These are phyloP conservation scores for Lactifluus volemus DNA, from an alignment of 768 basidiomycete genomes.

Conservation along the genomic window DNA sequence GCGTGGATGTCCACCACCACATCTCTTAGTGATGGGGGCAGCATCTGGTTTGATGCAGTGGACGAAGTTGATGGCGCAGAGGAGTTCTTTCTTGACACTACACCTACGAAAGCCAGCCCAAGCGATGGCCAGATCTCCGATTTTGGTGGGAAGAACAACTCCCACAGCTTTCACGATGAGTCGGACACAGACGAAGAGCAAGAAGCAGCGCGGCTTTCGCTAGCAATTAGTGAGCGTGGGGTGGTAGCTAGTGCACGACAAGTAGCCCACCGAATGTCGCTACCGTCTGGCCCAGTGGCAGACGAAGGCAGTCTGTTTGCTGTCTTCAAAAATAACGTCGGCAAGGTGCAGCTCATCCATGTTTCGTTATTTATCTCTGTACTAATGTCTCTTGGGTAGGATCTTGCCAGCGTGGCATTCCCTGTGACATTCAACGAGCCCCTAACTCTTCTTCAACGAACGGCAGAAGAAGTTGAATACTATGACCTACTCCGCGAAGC, in stretches of 20 bases:
- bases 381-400: slow-evolving; percentile 34
- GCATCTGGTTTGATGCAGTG: slow-evolving; percentile 72
- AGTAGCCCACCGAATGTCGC: slow-evolving; percentile 41
- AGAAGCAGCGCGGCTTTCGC: slow-evolving; percentile 12
- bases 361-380: neutral
- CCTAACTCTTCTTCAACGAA: slow-evolving; percentile 69
- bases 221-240: slow-evolving; percentile 8
- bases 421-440: slow-evolving; percentile 93
- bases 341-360: slow-evolving; percentile 46
- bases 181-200: slow-evolving; percentile 41
- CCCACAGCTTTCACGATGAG: slow-evolving; percentile 47
- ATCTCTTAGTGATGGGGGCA: slow-evolving; percentile 23
- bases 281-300: slow-evolving; percentile 52
- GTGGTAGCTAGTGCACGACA: neutral
- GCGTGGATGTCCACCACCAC: slow-evolving; percentile 23
- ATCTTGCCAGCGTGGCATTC: slow-evolving; percentile 71
- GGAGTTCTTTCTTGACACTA: slow-evolving; percentile 50
- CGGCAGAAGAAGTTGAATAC: slow-evolving; percentile 82
- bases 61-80: slow-evolving; percentile 53
- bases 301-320: slow-evolving; percentile 81
- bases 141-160: slow-evolving; percentile 31
- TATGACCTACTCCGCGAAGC: slow-evolving; percentile 60
- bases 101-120: slow-evolving; percentile 21
- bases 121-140: slow-evolving; percentile 27
- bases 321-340: slow-evolving; percentile 81